Percentiles rank a stretch among this genome's conserved stretches.
Conservation (phyloP, 768 basidiomycete species). For the Dendrothele bispora region DNA sequence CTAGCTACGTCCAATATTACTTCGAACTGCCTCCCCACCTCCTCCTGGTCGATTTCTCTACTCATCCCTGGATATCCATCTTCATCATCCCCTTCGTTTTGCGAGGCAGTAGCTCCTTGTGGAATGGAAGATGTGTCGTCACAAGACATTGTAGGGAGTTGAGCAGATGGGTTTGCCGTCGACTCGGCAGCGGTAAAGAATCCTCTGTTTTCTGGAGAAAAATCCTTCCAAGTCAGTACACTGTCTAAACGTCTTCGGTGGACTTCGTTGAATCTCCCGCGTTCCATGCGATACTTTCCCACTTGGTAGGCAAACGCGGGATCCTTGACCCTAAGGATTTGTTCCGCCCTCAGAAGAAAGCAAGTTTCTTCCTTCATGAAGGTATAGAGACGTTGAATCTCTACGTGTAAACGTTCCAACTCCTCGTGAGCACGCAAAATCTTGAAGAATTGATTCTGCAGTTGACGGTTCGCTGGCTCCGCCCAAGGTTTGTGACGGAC, state of each 20-base stretch:
- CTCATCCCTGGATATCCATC: too few species aligned
- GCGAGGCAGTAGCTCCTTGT: too few species aligned
- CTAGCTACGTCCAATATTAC: too few species aligned
- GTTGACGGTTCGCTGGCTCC: not conserved
- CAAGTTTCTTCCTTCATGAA: conserved; percentile 11
- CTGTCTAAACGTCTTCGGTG: not conserved
- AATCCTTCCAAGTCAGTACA: too few species aligned
- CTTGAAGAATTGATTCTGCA: conserved; percentile 12
- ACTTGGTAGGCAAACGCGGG: not conserved
- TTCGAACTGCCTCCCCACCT: too few species aligned
- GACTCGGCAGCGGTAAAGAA: too few species aligned
- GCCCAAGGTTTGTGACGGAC: not conserved
- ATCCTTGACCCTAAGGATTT: not conserved
- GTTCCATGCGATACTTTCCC: not conserved
- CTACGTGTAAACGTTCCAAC: conserved; percentile 13
- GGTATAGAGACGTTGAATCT: conserved; percentile 11
- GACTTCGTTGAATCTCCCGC: not conserved
- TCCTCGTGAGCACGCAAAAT: conserved; percentile 14
- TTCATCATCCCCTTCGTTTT: too few species aligned
- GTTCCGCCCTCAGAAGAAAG: not conserved
- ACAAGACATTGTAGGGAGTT: too few species aligned
- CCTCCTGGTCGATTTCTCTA: too few species aligned
- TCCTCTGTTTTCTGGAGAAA: too few species aligned
- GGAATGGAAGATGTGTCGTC: too few species aligned
- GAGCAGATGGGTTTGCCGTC: too few species aligned